Conservation (phyloP, 805 yeast species). For the Saturnispora sanitii region DNA sequence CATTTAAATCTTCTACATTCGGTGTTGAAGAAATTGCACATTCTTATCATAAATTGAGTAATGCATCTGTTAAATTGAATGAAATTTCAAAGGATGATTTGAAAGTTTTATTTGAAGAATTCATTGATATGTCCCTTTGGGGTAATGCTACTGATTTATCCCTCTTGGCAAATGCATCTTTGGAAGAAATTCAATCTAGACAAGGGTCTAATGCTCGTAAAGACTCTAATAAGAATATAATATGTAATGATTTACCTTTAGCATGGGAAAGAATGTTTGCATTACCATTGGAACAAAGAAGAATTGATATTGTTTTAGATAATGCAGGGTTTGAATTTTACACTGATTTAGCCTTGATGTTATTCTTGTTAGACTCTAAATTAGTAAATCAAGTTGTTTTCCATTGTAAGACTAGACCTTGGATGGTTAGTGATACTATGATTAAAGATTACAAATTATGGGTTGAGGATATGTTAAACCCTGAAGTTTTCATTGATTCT, state of each 20-base stretch:
- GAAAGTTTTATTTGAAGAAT: slow-evolving; percentile 63
- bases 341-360: slow-evolving; percentile 63
- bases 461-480: slow-evolving; percentile 44
- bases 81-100: slow-evolving; percentile 29
- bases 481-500: slow-evolving; percentile 35
- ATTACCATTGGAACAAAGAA: slow-evolving; percentile 26
- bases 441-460: slow-evolving; percentile 63
- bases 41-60: slow-evolving; percentile 44
- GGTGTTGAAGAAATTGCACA: slow-evolving; percentile 80
- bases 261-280: slow-evolving; percentile 49
- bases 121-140: slow-evolving; percentile 86
- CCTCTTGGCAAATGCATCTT: slow-evolving; percentile 73
- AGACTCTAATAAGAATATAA: slow-evolving; percentile 67
- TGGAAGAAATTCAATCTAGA: slow-evolving; percentile 81
- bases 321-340: slow-evolving; percentile 93
- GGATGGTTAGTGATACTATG: slow-evolving; percentile 97
- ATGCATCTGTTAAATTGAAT: too few species aligned
- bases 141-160: slow-evolving; percentile 97
- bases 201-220: slow-evolving; percentile 87
- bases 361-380: slow-evolving; percentile 63
- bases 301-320: slow-evolving; percentile 80
- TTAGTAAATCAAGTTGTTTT: slow-evolving; percentile 54
- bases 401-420: slow-evolving; percentile 87
- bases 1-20: slow-evolving; percentile 61
- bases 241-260: slow-evolving; percentile 60